Conservation (phyloP, 495 filamentous ascomycete genomes). For the Neurospora pannonica region DNA sequence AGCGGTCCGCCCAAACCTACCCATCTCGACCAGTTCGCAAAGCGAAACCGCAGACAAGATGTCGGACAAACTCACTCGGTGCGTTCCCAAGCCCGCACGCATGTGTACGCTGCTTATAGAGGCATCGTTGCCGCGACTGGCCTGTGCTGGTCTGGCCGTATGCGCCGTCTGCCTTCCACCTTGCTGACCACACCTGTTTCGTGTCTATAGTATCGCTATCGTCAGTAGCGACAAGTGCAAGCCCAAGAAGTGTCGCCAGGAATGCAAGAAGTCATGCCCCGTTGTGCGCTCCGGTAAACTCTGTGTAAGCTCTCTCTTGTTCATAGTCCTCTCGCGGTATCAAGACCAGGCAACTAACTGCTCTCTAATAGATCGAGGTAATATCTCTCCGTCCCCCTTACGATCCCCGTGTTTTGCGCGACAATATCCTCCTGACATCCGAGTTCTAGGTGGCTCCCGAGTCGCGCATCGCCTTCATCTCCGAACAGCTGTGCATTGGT, state of each 20-base stretch:
- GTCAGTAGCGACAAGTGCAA: slow-evolving; percentile 99
- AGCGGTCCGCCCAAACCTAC: neutral
- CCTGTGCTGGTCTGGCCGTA: neutral
- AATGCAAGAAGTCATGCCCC: slow-evolving; percentile 99
- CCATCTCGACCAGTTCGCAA: slow-evolving; percentile 2
- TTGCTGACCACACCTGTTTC: neutral
- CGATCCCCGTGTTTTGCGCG: neutral
- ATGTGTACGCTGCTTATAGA: neutral
- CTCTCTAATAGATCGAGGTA: slow-evolving; percentile 13
- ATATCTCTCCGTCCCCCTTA: neutral
- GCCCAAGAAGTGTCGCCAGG: slow-evolving; percentile 78
- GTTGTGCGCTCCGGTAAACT: slow-evolving; percentile 94
- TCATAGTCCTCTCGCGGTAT: neutral
- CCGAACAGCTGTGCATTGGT: slow-evolving; percentile 66
- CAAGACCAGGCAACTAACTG: neutral
- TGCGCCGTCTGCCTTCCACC: neutral
- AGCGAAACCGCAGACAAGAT: slow-evolving; percentile 36
- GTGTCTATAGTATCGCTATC: slow-evolving; percentile 73
- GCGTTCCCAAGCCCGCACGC: slow-evolving; percentile 13
- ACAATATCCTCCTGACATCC: neutral
- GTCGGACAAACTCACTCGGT: slow-evolving; percentile 84
- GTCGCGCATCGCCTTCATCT: slow-evolving; percentile 96
- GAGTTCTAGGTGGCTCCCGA: slow-evolving; percentile 76
- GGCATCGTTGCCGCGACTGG: neutral
- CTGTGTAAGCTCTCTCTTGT: slow-evolving; percentile 35